Evolutionary conservation across 805 yeast species (phyloP).

Genomic region (Candida loeiensis): DNA sequence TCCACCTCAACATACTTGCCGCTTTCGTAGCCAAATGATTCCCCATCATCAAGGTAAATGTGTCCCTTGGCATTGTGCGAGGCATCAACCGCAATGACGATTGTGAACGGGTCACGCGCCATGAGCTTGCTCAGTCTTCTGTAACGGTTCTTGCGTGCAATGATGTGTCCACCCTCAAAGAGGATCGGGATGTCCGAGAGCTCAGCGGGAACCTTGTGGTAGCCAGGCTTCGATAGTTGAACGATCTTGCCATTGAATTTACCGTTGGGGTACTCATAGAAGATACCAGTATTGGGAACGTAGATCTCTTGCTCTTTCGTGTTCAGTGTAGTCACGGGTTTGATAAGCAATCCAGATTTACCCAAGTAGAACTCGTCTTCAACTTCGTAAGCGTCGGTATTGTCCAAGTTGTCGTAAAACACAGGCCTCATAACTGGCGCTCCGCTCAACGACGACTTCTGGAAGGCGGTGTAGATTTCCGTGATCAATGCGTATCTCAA

Average conservation of each 20-base stretch:
- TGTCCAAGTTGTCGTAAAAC: constrained; percentile 52
- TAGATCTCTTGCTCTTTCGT: constrained; percentile 39
- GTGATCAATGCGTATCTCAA: constrained; percentile 79
- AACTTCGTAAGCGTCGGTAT: constrained; percentile 47
- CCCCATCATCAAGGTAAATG: constrained; percentile 84
- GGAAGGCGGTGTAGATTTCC: constrained; percentile 73
- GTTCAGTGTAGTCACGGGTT: constrained; percentile 69
- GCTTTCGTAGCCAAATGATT: constrained; percentile 51
- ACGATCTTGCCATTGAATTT: constrained; percentile 8
- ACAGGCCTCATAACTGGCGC: constrained; percentile 70
- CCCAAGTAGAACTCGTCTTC: constrained; percentile 88
- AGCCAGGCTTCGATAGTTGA: constrained; percentile 33
- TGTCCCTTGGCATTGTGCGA: constrained; percentile 52
- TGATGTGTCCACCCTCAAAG: constrained; percentile 74
- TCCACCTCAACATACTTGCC: constrained; percentile 49
- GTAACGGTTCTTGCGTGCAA: constrained; percentile 64
- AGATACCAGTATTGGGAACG: constrained; percentile 53
- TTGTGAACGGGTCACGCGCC: constrained; percentile 76
- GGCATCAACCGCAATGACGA: constrained; percentile 56
- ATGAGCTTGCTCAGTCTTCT: constrained; percentile 78
- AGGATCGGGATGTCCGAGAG: constrained; percentile 67
- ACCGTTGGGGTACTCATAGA: constrained; percentile 52
- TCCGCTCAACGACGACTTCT: constrained; percentile 57
- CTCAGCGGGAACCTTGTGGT: constrained; percentile 37
- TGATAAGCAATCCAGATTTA: constrained; percentile 63